phyloP scores from a whole-genome alignment of 1,284 basidiomycete species.

The Cryptococcus sp. region DNA sequence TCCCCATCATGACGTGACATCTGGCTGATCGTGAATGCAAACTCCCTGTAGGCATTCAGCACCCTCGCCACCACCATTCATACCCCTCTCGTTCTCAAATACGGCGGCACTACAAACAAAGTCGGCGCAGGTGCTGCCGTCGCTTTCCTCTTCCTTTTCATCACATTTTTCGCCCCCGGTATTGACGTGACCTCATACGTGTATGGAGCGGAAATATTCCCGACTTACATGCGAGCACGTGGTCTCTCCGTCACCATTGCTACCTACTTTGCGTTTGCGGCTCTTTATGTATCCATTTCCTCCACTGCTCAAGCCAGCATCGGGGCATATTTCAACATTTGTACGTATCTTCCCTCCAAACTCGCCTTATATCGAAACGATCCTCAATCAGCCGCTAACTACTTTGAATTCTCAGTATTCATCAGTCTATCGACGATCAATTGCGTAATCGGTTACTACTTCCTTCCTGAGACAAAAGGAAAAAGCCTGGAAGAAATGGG shows the following conservation, averaged over 20 bases:
- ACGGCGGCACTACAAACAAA: slow-evolving; percentile 7
- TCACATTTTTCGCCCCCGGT: slow-evolving; percentile 12
- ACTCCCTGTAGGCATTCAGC: not conserved
- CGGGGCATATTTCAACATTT: slow-evolving; percentile 8
- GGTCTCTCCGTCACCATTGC: slow-evolving; percentile 5
- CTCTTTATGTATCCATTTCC: not conserved
- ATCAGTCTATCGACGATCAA: slow-evolving; percentile 5
- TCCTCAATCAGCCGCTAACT: not conserved
- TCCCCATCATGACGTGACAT: not conserved
- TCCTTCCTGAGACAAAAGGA: slow-evolving; percentile 6
- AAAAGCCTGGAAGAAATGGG: slow-evolving; percentile 8
- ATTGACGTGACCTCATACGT: slow-evolving; percentile 14
- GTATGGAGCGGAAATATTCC: slow-evolving; percentile 9
- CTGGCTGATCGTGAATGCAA: not conserved
- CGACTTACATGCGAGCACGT: slow-evolving; percentile 5
- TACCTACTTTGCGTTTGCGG: slow-evolving; percentile 11
- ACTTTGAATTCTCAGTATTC: slow-evolving; percentile 4
- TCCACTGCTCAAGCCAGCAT: slow-evolving; percentile 1
- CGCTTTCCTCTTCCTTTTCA: slow-evolving; percentile 14
- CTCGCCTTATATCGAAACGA: not conserved
- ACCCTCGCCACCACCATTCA: not conserved
- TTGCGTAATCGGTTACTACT: slow-evolving; percentile 4
- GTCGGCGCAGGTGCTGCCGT: slow-evolving; percentile 9
- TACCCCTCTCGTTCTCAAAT: slow-evolving; percentile 5
- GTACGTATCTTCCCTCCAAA: not conserved